Evolutionary conservation across 2,329 filamentous ascomycete genomes (phyloP).

Genomic region (Epichloe elymi): DNA sequence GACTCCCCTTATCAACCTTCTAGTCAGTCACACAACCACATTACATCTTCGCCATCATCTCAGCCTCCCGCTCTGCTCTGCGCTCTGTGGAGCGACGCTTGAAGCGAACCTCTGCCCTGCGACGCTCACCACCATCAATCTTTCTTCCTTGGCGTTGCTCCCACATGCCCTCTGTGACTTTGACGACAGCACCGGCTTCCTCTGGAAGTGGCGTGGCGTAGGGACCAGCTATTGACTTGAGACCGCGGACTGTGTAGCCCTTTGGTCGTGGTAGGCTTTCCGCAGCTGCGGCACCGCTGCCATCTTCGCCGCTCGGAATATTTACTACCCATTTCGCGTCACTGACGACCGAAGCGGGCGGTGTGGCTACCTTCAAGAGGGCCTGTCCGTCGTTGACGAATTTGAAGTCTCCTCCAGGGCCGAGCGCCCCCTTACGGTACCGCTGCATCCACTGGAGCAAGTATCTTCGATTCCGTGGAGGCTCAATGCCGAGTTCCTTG

Average conservation of each 20-base stretch:
- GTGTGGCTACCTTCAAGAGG: slow-evolving; percentile 34
- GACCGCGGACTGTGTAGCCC: slow-evolving; percentile 52
- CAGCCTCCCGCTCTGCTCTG: slow-evolving; percentile 47
- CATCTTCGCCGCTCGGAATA: slow-evolving; percentile 33
- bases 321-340: slow-evolving; percentile 41
- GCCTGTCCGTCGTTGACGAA: slow-evolving; percentile 49
- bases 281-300: slow-evolving; percentile 12
- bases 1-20: neutral
- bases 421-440: slow-evolving; percentile 61
- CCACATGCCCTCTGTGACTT: slow-evolving; percentile 80
- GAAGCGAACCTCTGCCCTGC: slow-evolving; percentile 71
- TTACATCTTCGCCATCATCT: slow-evolving; percentile 22
- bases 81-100: slow-evolving; percentile 73
- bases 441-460: slow-evolving; percentile 78
- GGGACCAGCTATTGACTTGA: slow-evolving; percentile 60
- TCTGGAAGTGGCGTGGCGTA: slow-evolving; percentile 57
- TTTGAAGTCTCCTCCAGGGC: slow-evolving; percentile 70
- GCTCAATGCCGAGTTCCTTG: slow-evolving; percentile 74
- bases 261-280: slow-evolving; percentile 17
- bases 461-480: slow-evolving; percentile 68
- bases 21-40: neutral
- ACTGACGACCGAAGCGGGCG: slow-evolving; percentile 22
- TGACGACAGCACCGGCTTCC: slow-evolving; percentile 50
- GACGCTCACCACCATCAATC: slow-evolving; percentile 91
- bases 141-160: slow-evolving; percentile 77